Conservation (phyloP, 2,329 filamentous ascomycete species). For the Colletotrichum chlorophyti region DNA sequence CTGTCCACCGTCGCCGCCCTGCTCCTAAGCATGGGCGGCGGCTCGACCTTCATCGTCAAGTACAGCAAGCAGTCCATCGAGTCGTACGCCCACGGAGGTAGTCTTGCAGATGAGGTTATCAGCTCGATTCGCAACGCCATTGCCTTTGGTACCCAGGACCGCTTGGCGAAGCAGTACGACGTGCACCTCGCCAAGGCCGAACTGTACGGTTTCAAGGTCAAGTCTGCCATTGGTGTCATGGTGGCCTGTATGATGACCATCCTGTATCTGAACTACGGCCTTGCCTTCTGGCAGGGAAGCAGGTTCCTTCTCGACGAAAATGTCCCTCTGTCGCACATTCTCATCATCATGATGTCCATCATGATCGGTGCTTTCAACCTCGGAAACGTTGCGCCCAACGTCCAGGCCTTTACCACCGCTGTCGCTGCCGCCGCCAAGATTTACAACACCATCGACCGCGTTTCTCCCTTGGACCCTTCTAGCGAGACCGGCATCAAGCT, state of each 20-base stretch:
- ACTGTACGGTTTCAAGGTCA: constrained; percentile 77
- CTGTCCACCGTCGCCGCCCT: constrained; percentile 83
- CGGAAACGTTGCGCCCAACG: constrained; percentile 84
- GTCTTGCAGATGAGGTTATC: constrained; percentile 91
- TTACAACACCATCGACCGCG: constrained; percentile 89
- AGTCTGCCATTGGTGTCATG: constrained; percentile 77
- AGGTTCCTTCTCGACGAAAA: constrained; percentile 73
- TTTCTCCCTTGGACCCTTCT: constrained; percentile 82
- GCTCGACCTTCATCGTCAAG: constrained; percentile 78
- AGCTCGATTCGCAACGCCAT: constrained; percentile 91
- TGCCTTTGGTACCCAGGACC: constrained; percentile 92
- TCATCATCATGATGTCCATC: constrained; percentile 88
- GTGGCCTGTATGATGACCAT: constrained; percentile 83
- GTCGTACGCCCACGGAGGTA: constrained; percentile 84
- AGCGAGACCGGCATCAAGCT: constrained; percentile 75
- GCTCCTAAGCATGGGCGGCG: constrained; percentile 75
- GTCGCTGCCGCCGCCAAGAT: constrained; percentile 90
- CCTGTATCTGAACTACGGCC: constrained; percentile 84
- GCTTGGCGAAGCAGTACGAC: constrained; percentile 88
- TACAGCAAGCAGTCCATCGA: constrained; percentile 80
- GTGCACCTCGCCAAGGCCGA: constrained; percentile 75
- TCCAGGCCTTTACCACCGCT: constrained; percentile 84
- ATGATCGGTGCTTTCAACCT: constrained; percentile 94
- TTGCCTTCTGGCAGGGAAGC: constrained; percentile 89
- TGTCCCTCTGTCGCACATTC: constrained; percentile 71